Evolutionary conservation across 2,329 filamentous ascomycete species (phyloP), one percentile per base, ranked within the genome.

Genomic region (Cercospora berteroae): DNA sequence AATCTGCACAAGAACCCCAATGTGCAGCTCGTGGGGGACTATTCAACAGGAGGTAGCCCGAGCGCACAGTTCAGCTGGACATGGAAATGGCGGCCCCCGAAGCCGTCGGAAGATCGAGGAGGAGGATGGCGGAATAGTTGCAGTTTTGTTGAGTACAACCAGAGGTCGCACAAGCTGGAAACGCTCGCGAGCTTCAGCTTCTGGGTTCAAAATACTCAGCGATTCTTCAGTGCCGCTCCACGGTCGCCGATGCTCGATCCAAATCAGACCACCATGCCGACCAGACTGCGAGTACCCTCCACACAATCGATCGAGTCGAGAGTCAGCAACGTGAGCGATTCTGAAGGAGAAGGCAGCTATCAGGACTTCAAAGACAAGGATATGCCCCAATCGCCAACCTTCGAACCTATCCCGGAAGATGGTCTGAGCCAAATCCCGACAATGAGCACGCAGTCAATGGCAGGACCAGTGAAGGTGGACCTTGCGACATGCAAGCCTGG

Each of bases 1-100:
- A 99, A 99, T 76, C 83, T 99, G 65, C 95, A 99, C 83, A 98
- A 96, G 78, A 98, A 97, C 77, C 87, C 93, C 64, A 98, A 98
- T 77, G 95, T 99, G 44, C 91, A 96, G 75, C 85, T 98, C 55
- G 89, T 99, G n/a, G 95, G 95, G 3, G 93, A 97, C 78, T 97
- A 91, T 77, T 86, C 87, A 2, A 99, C 95, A 0, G 88, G 86
- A 33, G 94, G 94, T n/a, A 92, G 84, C 74, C 83, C 90, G 6
- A 94, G 92, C 1, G 90, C 96, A 31, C 89, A 93, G 36, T 97
- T 97, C 77, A 90, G 94, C 71, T 99, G 94, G 93, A 89, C 90
- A 7, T 99, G 95, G 95, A 95, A 90, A 83, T 99, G 94, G 93
- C 93, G 91, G 77, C 92, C 95, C 8, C 95, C 95, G 42, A 96